Conservation (phyloP, 306 rosid genomes). For the Lotus japonicus region DNA sequence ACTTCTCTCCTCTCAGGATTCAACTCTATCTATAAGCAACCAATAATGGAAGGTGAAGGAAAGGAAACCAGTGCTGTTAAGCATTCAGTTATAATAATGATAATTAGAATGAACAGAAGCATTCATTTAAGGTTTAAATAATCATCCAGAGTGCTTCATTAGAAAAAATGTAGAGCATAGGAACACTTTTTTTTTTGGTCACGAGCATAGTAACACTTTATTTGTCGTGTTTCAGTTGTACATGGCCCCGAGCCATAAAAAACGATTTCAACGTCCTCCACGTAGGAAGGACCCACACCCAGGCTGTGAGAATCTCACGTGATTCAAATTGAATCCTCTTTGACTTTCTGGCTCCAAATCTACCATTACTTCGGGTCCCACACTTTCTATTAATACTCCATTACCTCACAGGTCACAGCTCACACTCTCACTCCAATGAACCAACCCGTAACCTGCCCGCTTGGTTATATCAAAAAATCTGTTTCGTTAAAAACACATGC, state of each 20-base stretch:
- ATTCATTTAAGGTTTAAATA: no score
- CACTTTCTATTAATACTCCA: neutral
- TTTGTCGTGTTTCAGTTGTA: no score
- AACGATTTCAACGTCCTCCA: conserved; percentile 46
- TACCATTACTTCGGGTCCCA: conserved; percentile 14
- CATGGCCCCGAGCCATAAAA: neutral
- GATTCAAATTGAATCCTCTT: conserved; percentile 50
- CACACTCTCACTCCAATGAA: neutral
- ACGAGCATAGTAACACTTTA: no score
- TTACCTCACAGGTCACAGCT: neutral
- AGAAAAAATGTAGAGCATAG: no score
- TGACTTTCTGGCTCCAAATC: conserved; percentile 38
- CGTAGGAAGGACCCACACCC: conserved; percentile 73
- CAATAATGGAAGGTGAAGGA: neutral
- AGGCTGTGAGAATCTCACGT: conserved; percentile 96
- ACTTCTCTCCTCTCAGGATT: neutral
- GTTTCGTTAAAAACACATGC: no score
- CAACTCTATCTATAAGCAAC: conserved; percentile 19
- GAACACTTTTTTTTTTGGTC: no score
- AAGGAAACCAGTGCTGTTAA: neutral
- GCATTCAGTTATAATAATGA: neutral
- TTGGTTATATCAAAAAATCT: no score
- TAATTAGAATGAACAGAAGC: neutral
- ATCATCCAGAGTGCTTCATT: no score
- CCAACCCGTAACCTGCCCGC: neutral